Evolutionary conservation across 352 stramenopile genomes (phyloP), one percentile per base, ranked within the genome.

Genomic region (Plasmopara viticola): DNA sequence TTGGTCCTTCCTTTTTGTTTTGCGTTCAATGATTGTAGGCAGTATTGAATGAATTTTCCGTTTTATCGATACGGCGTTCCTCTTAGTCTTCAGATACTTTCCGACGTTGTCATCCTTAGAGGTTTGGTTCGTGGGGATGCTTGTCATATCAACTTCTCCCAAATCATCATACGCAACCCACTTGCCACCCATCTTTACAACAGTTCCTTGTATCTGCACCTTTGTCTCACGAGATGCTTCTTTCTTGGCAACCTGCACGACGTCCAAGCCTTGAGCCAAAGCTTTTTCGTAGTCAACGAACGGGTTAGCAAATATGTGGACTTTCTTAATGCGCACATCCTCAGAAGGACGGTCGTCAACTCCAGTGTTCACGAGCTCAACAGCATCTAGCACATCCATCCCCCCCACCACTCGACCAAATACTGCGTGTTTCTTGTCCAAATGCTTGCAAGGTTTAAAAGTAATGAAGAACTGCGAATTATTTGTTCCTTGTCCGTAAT

Each of bases 251-350:
- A 34, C 30, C 30, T 34, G 30, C 30, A 34, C 30, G 30, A 34
- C 30, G 9, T 34, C 30, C 9, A 34, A 9, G 9, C 30, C 30
- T 34, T 34, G 30, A 5, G 30, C 30, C 5, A 34, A 9, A 34
- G 30, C 30, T 34, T 34, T 9, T 34, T 34, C 30, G 30, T 85
- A 92, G 47, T 96, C 80, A 18, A 90, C 66, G 50, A 97, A 95
- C 10, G 93, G 91, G 55, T 97, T 95, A 8, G 62, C 69, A 50
- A 96, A 90, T 8, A 97, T 86, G 7, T 93, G 61, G 0, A 79
- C 72, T 35, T 57, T 68, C 4, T 80, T 59, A 45, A 98, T 92
- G 43, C 76, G 75, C 31, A 98, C 70, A 12, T 93, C 72, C 12
- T 86, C 72, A n/a, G 75, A 59, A 15, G 93, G 93, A 8, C 77